Evolutionary conservation across 352 stramenopile species (phyloP), one percentile per base, ranked within the genome.

Genomic region (Pythium volutum): DNA sequence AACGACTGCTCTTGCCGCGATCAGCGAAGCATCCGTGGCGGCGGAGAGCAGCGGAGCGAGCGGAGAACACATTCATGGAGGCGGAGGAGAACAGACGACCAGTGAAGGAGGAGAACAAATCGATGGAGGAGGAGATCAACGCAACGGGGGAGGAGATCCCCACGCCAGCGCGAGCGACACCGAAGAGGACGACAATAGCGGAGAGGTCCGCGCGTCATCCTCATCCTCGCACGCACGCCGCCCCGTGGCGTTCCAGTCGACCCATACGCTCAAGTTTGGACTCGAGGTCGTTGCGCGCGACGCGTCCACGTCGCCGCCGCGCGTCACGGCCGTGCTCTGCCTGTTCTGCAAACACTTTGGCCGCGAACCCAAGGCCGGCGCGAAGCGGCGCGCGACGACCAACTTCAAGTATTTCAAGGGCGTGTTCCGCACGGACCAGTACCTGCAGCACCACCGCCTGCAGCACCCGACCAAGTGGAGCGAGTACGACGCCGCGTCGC

Each of bases 401-500:
- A 89, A 87, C 51, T 57, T 85, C 65, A 87, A 88, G 57, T 88
- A 84, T 62, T 89, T 88, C 53, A 79, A 79, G 26, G 69, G 71
- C 41, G 71, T 70, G 8, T 89, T 88, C 59, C 74, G 80, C 50
- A 88, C 80, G 34, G 77, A 89, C 63, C 80, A 88, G 70, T 89
- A 88, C 68, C 39, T 83, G 62, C 80, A 89, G 63, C 80, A 89
- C 76, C 67, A 86, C 51, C 51, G 72, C n/a, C 64, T 82, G 45
- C 79, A 80, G 45, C 80, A 89, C 61, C 62, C 70, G 52, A 47
- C 65, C 48, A 70, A 66, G 43, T 89, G 77, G 80, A 51, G 56
- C 27, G 58, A 59, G 34, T 89, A 89, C 55, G 65, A 80, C n/a
- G 46, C 57, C 1, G 69, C 70, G 25, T 69, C 67, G 0, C 65